Conservation (phyloP, 2,329 filamentous ascomycete genomes). For the Pseudocercospora fijiensis region DNA sequence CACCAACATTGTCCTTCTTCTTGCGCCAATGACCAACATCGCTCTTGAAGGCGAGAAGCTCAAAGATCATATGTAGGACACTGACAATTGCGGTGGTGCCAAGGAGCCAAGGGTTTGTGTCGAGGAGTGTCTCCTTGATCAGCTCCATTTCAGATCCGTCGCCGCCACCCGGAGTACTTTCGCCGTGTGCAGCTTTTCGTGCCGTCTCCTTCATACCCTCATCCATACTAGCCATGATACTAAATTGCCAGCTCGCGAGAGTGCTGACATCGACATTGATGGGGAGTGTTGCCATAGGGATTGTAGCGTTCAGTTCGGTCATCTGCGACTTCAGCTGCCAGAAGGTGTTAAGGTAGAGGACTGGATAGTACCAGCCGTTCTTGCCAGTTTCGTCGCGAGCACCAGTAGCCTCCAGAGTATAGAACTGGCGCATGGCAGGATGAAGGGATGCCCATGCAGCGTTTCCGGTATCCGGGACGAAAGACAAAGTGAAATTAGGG, state of each 20-base stretch:
- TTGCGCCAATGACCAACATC: conserved; percentile 98
- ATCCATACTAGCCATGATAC: conserved; percentile 78
- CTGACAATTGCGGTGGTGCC: conserved; percentile 80
- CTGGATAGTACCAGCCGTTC: conserved; percentile 90
- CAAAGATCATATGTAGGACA: conserved; percentile 89
- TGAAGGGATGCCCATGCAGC: conserved; percentile 66
- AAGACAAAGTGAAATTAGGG: conserved; percentile 85
- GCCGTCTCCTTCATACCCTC: conserved; percentile 81
- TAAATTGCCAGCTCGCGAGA: conserved; percentile 84
- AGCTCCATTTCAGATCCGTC: conserved; percentile 95
- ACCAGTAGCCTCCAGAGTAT: conserved; percentile 75
- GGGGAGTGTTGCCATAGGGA: conserved; percentile 80
- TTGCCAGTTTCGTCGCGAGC: conserved; percentile 80
- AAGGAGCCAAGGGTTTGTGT: conserved; percentile 90
- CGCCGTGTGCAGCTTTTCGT: conserved; percentile 72
- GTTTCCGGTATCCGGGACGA: conserved; percentile 77
- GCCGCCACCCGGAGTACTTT: conserved; percentile 69
- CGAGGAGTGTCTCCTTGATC: conserved; percentile 91
- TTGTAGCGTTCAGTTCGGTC: conserved; percentile 86
- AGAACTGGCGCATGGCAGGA: conserved; percentile 72
- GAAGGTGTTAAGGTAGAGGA: conserved; percentile 92
- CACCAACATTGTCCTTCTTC: conserved; percentile 98
- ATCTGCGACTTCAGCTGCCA: conserved; percentile 94
- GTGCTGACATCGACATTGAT: conserved; percentile 82
- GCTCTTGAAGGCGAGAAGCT: conserved; percentile 93